Evolutionary conservation across 192 early-diverging fungal genomes (phyloP).

Genomic region (Chytriomyces hyalinus): DNA sequence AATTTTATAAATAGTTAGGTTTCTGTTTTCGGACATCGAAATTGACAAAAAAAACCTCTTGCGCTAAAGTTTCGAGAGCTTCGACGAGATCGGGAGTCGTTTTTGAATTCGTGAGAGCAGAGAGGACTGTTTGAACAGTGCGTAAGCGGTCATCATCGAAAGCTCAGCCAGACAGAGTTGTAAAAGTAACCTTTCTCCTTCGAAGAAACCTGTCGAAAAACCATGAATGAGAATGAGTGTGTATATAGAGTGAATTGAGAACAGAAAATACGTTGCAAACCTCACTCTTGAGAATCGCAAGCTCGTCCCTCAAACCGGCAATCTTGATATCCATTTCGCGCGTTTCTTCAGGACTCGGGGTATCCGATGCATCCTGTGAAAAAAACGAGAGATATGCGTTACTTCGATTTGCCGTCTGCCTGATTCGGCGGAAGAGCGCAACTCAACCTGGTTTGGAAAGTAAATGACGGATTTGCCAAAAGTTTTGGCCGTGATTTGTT

Average conservation of each 20-base stretch:
- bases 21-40: not conserved
- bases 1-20: no score
- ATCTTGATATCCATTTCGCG: slow-evolving; percentile 35
- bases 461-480: slow-evolving; percentile 24
- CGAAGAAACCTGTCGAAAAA: slow-evolving; percentile 1
- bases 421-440: not conserved
- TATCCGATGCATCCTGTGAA: slow-evolving; percentile 10
- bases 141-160: not conserved
- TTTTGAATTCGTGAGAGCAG: slow-evolving; percentile 22
- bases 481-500: slow-evolving; percentile 24
- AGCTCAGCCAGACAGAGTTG: not conserved
- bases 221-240: not conserved
- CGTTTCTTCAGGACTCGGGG: slow-evolving; percentile 29
- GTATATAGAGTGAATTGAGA: not conserved
- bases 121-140: slow-evolving; percentile 26
- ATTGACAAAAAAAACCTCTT: slow-evolving; percentile 27
- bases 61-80: slow-evolving; percentile 12
- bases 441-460: slow-evolving; percentile 17
- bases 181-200: slow-evolving; percentile 29
- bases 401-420: not conserved
- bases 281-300: slow-evolving; percentile 36
- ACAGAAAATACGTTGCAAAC: slow-evolving; percentile 20
- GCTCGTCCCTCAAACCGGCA: slow-evolving; percentile 38
- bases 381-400: not conserved
- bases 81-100: slow-evolving; percentile 29